Base-by-base conservation (phyloP, 228 moss, liverwort and hornwort genomes). In the Sphagnum magellanicum region DNA sequence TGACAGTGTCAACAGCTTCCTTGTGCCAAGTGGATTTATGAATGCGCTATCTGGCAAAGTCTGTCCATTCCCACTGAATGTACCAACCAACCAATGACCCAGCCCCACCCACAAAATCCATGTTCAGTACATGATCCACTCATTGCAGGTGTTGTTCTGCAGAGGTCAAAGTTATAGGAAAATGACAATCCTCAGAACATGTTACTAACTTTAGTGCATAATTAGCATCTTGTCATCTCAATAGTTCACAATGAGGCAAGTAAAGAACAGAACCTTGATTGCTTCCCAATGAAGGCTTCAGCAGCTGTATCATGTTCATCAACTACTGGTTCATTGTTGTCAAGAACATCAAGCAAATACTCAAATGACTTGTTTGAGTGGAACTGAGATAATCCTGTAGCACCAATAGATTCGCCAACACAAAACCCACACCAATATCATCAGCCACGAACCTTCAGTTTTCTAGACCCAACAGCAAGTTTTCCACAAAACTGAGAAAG, bases 11-110 rank as follows among this genome's bases (percentile, higher is more conserved):
- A 88, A 96, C 61, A 90, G 92, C 84, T 92, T 96, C 77, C 65
- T 91, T 68, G 84, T 81, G 13, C 91, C 82, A 77, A 91, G 77
- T 4, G 96, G 91, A 52, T 92, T 96, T n/a, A 92, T 88, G 71
- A 96, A 96, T 49, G 96, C 92, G 69, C 92, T 96, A 32, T 96
- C 96, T 16, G 96, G 96, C 10, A 96, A 68, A 66, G 91, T 92
- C 67, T 96, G 96, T 50, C 86, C 81, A 66, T 84, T 90, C 53
- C 88, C 90, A 72, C 78, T 90, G 78, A 75, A 75, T 52, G n/a
- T n/a, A 60, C 60, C 71, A 63, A 8, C 5, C 53, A 55, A 12
- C 55, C 55, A 8, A 55, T 55, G 55, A 8, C 1, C 8, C 55
- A 55, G 55, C 12, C 12, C 9, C 55, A 8, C 12, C 55, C 55